These are phyloP conservation scores for Myxozyma melibiosi DNA, from an alignment of 805 yeast genomes.

Conservation along the genomic window DNA sequence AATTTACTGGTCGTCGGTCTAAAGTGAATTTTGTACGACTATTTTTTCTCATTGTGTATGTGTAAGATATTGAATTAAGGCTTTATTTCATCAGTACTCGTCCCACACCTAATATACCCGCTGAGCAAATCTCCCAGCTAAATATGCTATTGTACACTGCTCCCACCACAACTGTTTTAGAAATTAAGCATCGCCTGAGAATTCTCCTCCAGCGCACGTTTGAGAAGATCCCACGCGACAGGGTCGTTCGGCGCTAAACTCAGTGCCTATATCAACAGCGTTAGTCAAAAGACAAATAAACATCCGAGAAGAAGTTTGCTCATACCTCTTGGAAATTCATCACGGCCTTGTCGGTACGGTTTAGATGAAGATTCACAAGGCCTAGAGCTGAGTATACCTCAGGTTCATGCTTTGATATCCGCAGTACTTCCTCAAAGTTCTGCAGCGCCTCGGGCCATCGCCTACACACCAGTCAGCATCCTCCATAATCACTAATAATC, in stretches of 20 bases:
- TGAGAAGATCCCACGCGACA: slow-evolving; percentile 77
- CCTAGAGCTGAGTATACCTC: slow-evolving; percentile 85
- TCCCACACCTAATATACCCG: too few relatives aligned
- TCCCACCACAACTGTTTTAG: not conserved
- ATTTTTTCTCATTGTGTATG: too few relatives aligned
- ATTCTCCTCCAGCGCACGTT: slow-evolving; percentile 56
- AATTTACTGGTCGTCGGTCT: slow-evolving; percentile 33
- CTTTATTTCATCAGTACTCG: too few relatives aligned
- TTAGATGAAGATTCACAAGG: slow-evolving; percentile 71
- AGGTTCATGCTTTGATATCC: slow-evolving; percentile 67
- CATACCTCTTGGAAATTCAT: slow-evolving; percentile 64
- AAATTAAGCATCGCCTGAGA: not conserved
- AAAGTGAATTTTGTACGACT: not conserved
- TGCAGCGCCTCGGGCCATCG: slow-evolving; percentile 65
- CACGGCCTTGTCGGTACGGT: slow-evolving; percentile 66
- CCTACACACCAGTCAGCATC: slow-evolving; percentile 12
- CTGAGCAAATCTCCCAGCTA: not conserved
- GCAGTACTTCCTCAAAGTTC: slow-evolving; percentile 75
- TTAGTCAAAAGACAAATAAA: not conserved
- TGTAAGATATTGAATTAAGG: too few relatives aligned
- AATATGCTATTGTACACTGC: not conserved
- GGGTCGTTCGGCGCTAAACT: slow-evolving; percentile 79
- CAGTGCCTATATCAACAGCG: slow-evolving; percentile 50
- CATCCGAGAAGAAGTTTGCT: not conserved
- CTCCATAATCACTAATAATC: not conserved